Percentiles rank a stretch among this genome's conserved stretches.
phyloP scores from a whole-genome alignment of 768 basidiomycete species.

The Tulasnella sp. region DNA sequence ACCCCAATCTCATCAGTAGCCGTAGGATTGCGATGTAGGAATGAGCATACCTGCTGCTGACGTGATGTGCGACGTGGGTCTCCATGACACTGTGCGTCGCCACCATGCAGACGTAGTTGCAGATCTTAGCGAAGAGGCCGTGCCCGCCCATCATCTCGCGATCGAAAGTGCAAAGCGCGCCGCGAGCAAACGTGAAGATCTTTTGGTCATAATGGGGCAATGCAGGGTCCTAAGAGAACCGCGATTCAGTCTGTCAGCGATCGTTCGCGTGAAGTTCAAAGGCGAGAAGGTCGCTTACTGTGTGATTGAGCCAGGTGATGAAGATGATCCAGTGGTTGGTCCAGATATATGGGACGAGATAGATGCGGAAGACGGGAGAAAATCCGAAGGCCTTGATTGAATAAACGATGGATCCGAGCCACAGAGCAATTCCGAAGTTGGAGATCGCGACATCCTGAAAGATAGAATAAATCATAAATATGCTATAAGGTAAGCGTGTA shows the following conservation, averaged over 20 bases:
- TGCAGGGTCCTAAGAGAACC: slow-evolving; percentile 35
- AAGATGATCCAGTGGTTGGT: slow-evolving; percentile 90
- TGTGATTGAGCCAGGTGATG: slow-evolving; percentile 98
- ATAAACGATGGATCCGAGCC: slow-evolving; percentile 47
- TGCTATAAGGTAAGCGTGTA: too few relatives aligned
- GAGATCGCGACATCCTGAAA: slow-evolving; percentile 61
- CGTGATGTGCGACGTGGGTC: slow-evolving; percentile 88
- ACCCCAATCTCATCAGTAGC: too few relatives aligned
- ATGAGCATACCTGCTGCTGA: slow-evolving; percentile 52
- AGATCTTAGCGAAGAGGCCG: slow-evolving; percentile 49
- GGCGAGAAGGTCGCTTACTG: slow-evolving; percentile 38
- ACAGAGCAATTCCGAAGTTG: slow-evolving; percentile 68
- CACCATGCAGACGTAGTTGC: slow-evolving; percentile 76
- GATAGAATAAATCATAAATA: too few relatives aligned
- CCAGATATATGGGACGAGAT: slow-evolving; percentile 89
- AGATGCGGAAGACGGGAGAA: slow-evolving; percentile 61
- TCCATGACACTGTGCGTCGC: slow-evolving; percentile 89
- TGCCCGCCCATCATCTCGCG: slow-evolving; percentile 62
- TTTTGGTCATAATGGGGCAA: slow-evolving; percentile 86
- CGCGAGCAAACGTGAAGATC: slow-evolving; percentile 88
- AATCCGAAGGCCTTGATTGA: slow-evolving; percentile 57
- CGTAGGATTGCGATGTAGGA: too few relatives aligned
- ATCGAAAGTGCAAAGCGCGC: slow-evolving; percentile 86
- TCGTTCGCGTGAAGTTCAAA: too few relatives aligned
- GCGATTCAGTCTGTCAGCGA: too few relatives aligned